These are phyloP conservation scores for Angomonas desouzai DNA, from an alignment of 208 protist species.

Conservation along the genomic window DNA sequence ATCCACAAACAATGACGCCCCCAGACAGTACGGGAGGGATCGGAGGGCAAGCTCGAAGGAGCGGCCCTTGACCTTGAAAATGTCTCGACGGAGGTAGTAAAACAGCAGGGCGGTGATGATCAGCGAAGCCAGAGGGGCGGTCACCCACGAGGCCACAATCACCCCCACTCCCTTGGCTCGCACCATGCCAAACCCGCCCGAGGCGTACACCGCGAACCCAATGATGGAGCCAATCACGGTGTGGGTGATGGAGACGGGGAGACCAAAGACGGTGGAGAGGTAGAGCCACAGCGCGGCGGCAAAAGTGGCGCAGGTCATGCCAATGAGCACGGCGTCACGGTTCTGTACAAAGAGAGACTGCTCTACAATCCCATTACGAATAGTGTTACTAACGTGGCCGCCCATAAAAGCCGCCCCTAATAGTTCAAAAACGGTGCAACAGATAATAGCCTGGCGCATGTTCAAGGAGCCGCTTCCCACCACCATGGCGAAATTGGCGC, in stretches of 20 bases:
- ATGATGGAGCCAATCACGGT: conserved; percentile 78
- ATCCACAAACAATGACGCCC: conserved; percentile 59
- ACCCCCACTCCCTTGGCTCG: conserved; percentile 45
- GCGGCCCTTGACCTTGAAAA: conserved; percentile 53
- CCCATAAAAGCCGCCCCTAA: conserved; percentile 85
- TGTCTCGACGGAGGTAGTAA: conserved; percentile 46
- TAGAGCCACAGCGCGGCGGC: conserved; percentile 71
- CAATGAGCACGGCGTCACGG: conserved; percentile 61
- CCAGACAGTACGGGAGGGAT: conserved; percentile 69
- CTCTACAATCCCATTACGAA: conserved; percentile 73
- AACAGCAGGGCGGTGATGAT: conserved; percentile 62
- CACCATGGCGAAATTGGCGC: conserved; percentile 85
- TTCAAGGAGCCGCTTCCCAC: conserved; percentile 78
- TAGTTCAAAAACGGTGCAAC: conserved; percentile 78
- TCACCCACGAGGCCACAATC: conserved; percentile 71
- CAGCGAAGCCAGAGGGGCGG: conserved; percentile 52
- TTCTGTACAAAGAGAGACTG: conserved; percentile 56
- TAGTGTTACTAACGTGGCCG: conserved; percentile 66
- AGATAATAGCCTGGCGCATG: conserved; percentile 76
- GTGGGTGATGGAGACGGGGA: conserved; percentile 82
- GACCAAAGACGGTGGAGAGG: conserved; percentile 72
- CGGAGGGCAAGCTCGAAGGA: conserved; percentile 56
- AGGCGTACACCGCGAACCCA: conserved; percentile 63
- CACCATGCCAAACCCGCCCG: conserved; percentile 45
- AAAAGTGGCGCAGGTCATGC: conserved; percentile 75